A percentile compares a stretch with the other conserved stretches of the same genome.
phyloP scores from a whole-genome alignment of 83 land plant species.

The Isoetes engelmannii region DNA sequence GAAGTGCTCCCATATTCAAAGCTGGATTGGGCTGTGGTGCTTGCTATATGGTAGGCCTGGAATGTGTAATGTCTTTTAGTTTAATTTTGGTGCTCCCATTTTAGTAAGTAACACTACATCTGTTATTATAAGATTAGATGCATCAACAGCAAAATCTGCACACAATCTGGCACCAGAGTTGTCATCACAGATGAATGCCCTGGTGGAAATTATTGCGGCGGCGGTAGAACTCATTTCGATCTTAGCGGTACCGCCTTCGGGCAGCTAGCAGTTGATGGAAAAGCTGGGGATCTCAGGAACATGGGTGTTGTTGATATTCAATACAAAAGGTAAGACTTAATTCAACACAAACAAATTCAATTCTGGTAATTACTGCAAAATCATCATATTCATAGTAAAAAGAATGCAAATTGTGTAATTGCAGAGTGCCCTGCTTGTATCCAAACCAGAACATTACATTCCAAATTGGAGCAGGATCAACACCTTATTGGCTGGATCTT shows the following conservation, averaged over 20 bases:
- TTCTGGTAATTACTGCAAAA: slow-evolving; percentile 12
- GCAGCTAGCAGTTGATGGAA: slow-evolving; percentile 12
- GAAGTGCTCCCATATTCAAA: slow-evolving; percentile 3
- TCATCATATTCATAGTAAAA: not conserved
- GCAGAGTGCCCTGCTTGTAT: not conserved
- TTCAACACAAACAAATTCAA: slow-evolving; percentile 8
- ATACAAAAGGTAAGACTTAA: slow-evolving; percentile 13
- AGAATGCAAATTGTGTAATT: not conserved
- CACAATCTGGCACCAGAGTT: not conserved
- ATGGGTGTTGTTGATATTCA: slow-evolving; percentile 10
- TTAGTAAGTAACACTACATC: not conserved
- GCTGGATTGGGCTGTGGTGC: slow-evolving; percentile 16
- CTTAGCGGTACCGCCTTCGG: slow-evolving; percentile 26
- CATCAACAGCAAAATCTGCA: slow-evolving; percentile 11
- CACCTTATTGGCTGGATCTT: slow-evolving; percentile 3
- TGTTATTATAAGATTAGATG: not conserved
- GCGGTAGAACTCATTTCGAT: slow-evolving; percentile 12
- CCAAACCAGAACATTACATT: not conserved
- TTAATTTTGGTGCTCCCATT: not conserved
- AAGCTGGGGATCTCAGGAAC: slow-evolving; percentile 7
- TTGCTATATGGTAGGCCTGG: slow-evolving; percentile 7
- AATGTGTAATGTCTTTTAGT: not conserved
- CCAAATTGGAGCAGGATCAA: not conserved
- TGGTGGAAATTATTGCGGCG: slow-evolving; percentile 3
- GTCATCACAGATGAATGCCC: slow-evolving; percentile 21